These are phyloP conservation scores for Pythium scleroteichum DNA, from an alignment of 352 stramenopile species.

Conservation along the genomic window DNA sequence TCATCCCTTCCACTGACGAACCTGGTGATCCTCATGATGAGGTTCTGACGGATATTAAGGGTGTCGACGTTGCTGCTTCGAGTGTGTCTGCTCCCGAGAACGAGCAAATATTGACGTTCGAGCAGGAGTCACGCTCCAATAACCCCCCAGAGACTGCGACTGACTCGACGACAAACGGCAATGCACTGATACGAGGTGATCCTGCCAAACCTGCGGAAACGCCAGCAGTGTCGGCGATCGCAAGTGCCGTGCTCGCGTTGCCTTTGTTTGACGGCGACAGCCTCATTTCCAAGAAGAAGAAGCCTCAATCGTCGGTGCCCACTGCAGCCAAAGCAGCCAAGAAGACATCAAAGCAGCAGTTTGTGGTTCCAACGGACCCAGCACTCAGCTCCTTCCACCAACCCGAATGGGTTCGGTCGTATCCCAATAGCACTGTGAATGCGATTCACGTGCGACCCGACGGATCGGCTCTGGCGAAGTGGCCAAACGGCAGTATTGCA, in stretches of 20 bases:
- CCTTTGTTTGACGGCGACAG: slow-evolving; percentile 45
- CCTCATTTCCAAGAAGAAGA: slow-evolving; percentile 44
- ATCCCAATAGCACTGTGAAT: slow-evolving; percentile 51
- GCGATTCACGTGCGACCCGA: slow-evolving; percentile 58
- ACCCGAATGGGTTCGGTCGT: slow-evolving; percentile 36
- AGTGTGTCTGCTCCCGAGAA: too few species aligned
- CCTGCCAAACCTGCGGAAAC: too few species aligned
- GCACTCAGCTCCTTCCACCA: slow-evolving; percentile 34
- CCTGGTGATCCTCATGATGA: background rate
- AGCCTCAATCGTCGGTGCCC: background rate
- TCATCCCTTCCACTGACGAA: slow-evolving; percentile 40
- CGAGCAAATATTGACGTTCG: too few species aligned
- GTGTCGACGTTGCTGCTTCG: background rate
- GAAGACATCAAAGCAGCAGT: slow-evolving; percentile 10
- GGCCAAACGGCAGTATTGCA: slow-evolving; percentile 61
- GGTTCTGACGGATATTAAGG: background rate
- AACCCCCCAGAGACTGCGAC: too few species aligned
- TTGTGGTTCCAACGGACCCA: background rate
- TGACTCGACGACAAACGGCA: too few species aligned
- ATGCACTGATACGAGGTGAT: too few species aligned
- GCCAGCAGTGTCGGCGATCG: slow-evolving; percentile 31
- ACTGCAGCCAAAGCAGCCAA: slow-evolving; percentile 9
- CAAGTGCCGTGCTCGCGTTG: slow-evolving; percentile 50
- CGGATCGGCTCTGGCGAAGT: slow-evolving; percentile 68
- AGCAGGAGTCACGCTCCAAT: too few species aligned